Evolutionary conservation across 768 basidiomycete species (phyloP).

Genomic region (Mrakia hoshinonis): DNA sequence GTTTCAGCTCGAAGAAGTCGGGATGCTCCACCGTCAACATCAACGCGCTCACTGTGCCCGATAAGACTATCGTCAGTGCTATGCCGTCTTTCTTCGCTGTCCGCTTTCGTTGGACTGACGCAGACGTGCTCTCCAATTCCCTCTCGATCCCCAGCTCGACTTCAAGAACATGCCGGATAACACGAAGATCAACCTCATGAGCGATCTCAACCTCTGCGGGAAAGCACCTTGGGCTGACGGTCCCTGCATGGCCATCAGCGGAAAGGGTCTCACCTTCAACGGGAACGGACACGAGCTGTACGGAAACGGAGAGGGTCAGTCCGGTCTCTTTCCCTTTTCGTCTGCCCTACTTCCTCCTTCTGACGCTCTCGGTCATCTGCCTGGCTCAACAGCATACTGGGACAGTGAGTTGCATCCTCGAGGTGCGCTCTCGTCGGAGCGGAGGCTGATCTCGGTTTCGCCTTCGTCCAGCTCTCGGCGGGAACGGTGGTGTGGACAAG

Average conservation of each 20-base stretch:
- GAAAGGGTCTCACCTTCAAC: neutral
- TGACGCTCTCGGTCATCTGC: neutral
- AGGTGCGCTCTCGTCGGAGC: too few species aligned
- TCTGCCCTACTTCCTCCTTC: neutral
- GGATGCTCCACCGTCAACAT: neutral
- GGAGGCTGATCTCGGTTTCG: too few species aligned
- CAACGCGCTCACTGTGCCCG: neutral
- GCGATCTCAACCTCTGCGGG: neutral
- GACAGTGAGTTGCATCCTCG: too few species aligned
- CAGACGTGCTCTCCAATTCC: too few species aligned
- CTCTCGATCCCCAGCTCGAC: too few species aligned
- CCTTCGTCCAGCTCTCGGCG: too few species aligned
- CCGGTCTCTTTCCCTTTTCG: neutral
- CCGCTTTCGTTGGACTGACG: too few species aligned
- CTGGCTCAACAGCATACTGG: too few species aligned
- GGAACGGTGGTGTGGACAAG: too few species aligned
- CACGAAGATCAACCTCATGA: neutral
- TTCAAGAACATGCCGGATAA: neutral
- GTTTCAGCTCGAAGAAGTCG: neutral
- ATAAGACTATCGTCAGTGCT: neutral
- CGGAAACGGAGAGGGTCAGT: neutral
- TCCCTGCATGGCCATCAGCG: neutral
- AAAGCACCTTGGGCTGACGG: constrained; percentile 4
- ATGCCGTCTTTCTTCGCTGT: neutral
- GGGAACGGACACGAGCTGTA: neutral